Evolutionary conservation across 2,329 filamentous ascomycete species (phyloP), one percentile per base, ranked within the genome.

Genomic region (Tolypocladium tropicale): DNA sequence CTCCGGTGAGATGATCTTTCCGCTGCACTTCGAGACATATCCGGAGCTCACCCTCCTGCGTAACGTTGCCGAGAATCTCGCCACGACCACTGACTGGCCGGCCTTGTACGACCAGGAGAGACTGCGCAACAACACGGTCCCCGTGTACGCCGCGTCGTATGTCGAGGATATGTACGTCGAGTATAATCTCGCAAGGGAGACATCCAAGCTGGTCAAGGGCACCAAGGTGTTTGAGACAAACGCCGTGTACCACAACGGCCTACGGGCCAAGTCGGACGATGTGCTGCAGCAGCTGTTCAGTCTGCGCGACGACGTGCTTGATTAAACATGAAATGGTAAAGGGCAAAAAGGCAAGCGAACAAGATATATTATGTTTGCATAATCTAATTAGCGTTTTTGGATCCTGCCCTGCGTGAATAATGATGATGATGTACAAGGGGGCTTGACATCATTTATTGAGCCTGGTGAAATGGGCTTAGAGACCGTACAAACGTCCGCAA

Each of bases 141-240:
- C 93, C 0, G 84, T 95, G 0, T 96, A 94, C 65, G 88, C 91
- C 1, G 90, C 89, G 1, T 87, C 84, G 2, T 97, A 88, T 63
- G 70, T 90, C 5, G 87, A 96, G 60, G 91, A 96, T 67, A 94
- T 96, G 89, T 96, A 95, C 65, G 92, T 97, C 33, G 88, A 95
- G 65, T 88, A 82, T 62, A 82, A 83, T 7, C 74, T 91, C 55
- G 87, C 89, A 10, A 79, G 82, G 63, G 83, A 88, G 63, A 95
- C 90, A 18, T 90, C 89, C 11, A 74, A 74, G 43, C 81, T 85
- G 65, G 88, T 96, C 67, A 86, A 82, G 67, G 85, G 84, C 1
- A 86, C 83, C 67, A 91, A 90, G 74, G 84, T 89, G 43, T 94
- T 87, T 64, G 83, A 94, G 66, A 96, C 90, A 41, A 96, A 96